A percentile compares a stretch with the other conserved stretches of the same genome.
phyloP scores from a whole-genome alignment of 2,329 filamentous ascomycete genomes.

The Xylariales sp. region DNA sequence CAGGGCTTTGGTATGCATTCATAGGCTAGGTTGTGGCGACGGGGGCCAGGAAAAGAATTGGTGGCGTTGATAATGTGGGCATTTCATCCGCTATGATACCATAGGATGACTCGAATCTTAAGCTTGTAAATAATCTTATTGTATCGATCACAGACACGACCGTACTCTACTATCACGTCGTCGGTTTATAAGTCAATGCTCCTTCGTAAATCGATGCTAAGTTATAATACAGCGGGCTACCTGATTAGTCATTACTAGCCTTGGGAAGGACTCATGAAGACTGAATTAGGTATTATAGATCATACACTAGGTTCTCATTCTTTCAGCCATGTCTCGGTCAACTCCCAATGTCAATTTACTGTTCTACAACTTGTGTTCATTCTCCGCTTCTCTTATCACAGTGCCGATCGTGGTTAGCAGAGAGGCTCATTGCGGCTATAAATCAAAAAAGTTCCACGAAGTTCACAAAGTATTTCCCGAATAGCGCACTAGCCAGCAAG shows the following conservation, averaged over 20 bases:
- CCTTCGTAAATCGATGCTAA: neutral
- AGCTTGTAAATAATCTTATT: conserved; percentile 6
- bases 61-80: conserved; percentile 20
- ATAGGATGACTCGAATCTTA: conserved; percentile 15
- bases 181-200: conserved; percentile 2
- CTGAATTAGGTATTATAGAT: neutral
- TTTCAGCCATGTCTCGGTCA: no score
- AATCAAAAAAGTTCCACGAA: no score
- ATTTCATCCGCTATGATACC: conserved; percentile 22
- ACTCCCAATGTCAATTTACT: no score
- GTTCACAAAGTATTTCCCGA: no score
- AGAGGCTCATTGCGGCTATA: no score
- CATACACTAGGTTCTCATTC: neutral
- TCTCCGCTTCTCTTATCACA: no score
- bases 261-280: neutral
- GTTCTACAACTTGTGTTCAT: no score
- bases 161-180: neutral
- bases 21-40: neutral
- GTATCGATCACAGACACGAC: neutral
- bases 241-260: neutral
- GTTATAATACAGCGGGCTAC: neutral
- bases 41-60: conserved; percentile 5
- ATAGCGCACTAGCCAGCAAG: no score
- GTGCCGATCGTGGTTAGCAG: no score
- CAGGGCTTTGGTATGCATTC: conserved; percentile 19